These are phyloP conservation scores for Boeremia lycopersici DNA, from an alignment of 2,329 filamentous ascomycete species.

Conservation along the genomic window DNA sequence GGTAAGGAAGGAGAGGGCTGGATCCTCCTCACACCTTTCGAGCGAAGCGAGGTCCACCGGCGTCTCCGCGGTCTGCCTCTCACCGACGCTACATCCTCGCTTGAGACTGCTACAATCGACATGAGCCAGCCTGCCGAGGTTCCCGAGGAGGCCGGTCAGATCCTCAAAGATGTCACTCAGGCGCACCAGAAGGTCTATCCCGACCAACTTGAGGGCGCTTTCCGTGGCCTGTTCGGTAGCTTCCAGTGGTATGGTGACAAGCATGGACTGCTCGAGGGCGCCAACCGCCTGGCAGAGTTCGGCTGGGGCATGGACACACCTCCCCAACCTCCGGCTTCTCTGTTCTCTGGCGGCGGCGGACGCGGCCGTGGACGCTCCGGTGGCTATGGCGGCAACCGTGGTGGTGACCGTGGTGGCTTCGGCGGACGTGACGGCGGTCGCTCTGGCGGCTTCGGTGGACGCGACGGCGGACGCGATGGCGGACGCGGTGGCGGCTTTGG, in stretches of 20 bases:
- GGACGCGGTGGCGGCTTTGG: conserved; percentile 20
- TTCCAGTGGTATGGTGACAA: conserved; percentile 53
- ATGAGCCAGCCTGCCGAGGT: conserved; percentile 50
- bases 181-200: conserved; percentile 54
- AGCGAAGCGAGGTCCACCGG: conserved; percentile 56
- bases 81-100: conserved; percentile 55
- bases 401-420: conserved; percentile 10
- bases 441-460: conserved; percentile 19
- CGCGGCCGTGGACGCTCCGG: conserved; percentile 21
- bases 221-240: conserved; percentile 64
- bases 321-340: conserved; percentile 43
- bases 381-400: conserved; percentile 21
- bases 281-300: conserved; percentile 53
- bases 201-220: conserved; percentile 55
- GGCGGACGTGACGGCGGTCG: conserved; percentile 15
- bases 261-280: conserved; percentile 48
- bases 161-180: conserved; percentile 53
- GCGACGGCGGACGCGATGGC: conserved; percentile 8
- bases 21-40: conserved; percentile 65
- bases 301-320: conserved; percentile 55
- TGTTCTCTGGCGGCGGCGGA: conserved; percentile 20
- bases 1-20: conserved; percentile 75
- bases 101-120: conserved; percentile 59
- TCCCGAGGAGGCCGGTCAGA: conserved; percentile 49
- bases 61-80: conserved; percentile 67